Conservation (phyloP, 2,329 filamentous ascomycete species). For the Hyphodiscus sp. region DNA sequence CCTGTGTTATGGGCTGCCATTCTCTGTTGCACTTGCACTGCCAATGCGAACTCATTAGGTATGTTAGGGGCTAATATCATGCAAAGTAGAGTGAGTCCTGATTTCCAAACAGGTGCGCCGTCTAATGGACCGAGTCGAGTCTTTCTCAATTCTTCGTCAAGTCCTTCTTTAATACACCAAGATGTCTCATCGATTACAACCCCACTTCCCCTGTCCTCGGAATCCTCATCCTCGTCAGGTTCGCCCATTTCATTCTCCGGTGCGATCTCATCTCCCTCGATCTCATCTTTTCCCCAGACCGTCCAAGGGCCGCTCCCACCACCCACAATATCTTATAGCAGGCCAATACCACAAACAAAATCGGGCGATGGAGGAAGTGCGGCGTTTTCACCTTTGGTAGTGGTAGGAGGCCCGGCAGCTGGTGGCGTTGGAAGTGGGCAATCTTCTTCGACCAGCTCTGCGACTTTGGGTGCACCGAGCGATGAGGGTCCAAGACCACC, state of each 20-base stretch:
- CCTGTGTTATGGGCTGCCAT: slow-evolving; percentile 11
- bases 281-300: not conserved
- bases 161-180: not conserved
- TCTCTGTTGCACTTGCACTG: slow-evolving; percentile 5
- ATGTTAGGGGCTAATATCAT: not conserved
- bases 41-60: slow-evolving; percentile 10
- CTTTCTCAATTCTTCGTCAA: not conserved
- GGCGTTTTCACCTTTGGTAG: not conserved
- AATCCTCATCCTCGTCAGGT: not conserved
- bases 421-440: not conserved
- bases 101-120: not conserved
- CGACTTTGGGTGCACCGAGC: not conserved
- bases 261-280: not conserved
- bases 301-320: not conserved
- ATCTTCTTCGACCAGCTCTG: not conserved
- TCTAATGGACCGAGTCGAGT: not conserved
- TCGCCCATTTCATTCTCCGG: not conserved
- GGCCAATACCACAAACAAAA: not conserved
- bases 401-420: not conserved
- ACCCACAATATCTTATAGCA: not conserved
- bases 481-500: too few relatives aligned
- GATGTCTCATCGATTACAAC: not conserved
- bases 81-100: not conserved
- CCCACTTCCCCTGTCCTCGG: not conserved
- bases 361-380: not conserved